Conservation (phyloP, 208 protist species). For the Endotrypanum monterogeii region DNA sequence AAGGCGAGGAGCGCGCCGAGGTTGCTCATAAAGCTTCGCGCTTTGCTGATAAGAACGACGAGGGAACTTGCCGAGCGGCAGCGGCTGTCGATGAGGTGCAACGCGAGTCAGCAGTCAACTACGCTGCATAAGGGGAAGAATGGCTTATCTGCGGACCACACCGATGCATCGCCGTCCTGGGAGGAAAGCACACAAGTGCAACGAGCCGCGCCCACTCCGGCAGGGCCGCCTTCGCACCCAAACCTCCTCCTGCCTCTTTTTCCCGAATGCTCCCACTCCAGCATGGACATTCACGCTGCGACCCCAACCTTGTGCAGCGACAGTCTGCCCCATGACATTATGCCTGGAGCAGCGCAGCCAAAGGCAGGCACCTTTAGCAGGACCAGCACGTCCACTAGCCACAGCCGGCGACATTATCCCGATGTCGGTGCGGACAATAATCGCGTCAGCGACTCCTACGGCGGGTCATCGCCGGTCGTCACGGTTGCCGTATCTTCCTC, state of each 20-base stretch:
- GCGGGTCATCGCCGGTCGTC: constrained; percentile 5
- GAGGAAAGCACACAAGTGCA: constrained; percentile 13
- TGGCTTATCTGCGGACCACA: constrained; percentile 38
- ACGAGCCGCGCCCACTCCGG: not conserved
- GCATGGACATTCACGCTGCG: not conserved
- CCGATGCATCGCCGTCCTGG: constrained; percentile 35
- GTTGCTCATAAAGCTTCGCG: constrained; percentile 42
- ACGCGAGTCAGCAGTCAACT: constrained; percentile 5
- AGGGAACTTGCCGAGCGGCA: constrained; percentile 2
- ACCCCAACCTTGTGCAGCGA: not conserved
- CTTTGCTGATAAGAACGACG: constrained; percentile 26
- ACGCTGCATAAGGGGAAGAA: constrained; percentile 37
- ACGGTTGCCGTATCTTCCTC: not conserved
- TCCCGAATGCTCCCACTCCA: not conserved
- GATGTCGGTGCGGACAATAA: constrained; percentile 33
- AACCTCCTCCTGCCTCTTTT: not conserved
- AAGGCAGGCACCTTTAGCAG: not conserved
- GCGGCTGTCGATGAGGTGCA: constrained; percentile 1
- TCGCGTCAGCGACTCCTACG: constrained; percentile 1
- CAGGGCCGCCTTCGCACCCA: constrained; percentile 4
- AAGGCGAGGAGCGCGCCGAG: constrained; percentile 30
- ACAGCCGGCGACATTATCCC: constrained; percentile 19
- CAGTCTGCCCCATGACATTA: not conserved
- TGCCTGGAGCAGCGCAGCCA: not conserved
- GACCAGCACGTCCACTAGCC: constrained; percentile 23